Evolutionary conservation across 2,329 filamentous ascomycete species (phyloP).

Genomic region (Fusarium robinianum): DNA sequence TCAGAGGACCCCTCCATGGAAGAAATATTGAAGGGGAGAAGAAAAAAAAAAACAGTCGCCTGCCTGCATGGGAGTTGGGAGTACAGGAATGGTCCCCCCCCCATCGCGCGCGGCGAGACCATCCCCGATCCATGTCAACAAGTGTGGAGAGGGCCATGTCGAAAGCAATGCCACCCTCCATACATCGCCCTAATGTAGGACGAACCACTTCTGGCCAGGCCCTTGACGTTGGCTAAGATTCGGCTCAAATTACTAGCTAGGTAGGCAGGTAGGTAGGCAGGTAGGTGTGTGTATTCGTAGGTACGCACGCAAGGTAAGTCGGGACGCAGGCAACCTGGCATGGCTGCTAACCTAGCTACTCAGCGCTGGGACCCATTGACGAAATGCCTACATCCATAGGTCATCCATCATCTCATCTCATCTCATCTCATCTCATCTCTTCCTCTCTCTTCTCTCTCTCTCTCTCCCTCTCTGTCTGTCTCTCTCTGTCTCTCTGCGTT

Average conservation of each 20-base stretch:
- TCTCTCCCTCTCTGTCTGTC: background rate
- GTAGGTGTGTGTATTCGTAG: no score
- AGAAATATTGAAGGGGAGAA: background rate
- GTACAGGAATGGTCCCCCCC: no score
- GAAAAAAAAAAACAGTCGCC: background rate
- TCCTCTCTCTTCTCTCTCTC: background rate
- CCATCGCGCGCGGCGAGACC: slow-evolving; percentile 21
- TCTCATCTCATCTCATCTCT: no score
- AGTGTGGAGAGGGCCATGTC: slow-evolving; percentile 30
- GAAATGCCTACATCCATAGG: slow-evolving; percentile 19
- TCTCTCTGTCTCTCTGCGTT: no score
- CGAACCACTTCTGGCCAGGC: slow-evolving; percentile 39
- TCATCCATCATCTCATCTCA: slow-evolving; percentile 30
- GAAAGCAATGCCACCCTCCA: slow-evolving; percentile 40
- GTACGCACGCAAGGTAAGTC: slow-evolving; percentile 26
- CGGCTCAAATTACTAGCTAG: slow-evolving; percentile 35
- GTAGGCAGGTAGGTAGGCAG: no score
- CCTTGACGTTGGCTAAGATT: slow-evolving; percentile 35
- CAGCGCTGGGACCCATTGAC: slow-evolving; percentile 16
- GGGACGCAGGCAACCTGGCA: slow-evolving; percentile 17
- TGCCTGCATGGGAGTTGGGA: no score
- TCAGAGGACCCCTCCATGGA: no score
- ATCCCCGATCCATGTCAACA: slow-evolving; percentile 28
- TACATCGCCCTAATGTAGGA: slow-evolving; percentile 42
- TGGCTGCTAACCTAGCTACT: background rate